phyloP scores from a whole-genome alignment of 2,329 filamentous ascomycete species.

The Penicillium olsonii region DNA sequence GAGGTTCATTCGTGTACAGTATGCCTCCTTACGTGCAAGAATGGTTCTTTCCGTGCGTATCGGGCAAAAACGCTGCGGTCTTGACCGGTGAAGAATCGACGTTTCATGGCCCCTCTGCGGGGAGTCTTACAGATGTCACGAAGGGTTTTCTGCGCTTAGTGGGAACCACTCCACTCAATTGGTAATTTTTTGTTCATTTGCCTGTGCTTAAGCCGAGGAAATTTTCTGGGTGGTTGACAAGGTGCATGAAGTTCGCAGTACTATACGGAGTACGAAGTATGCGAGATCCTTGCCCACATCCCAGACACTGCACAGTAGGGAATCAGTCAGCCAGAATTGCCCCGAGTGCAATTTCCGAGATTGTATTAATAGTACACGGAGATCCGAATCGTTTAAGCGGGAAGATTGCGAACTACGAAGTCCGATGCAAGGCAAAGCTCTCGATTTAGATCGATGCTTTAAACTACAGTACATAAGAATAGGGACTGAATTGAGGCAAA shows the following conservation, averaged over 20 bases:
- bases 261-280: too few relatives aligned
- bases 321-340: neutral
- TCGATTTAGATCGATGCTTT: constrained; percentile 1
- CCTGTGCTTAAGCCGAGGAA: constrained; percentile 21
- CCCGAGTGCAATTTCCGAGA: neutral
- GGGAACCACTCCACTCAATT: constrained; percentile 20
- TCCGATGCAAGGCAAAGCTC: neutral
- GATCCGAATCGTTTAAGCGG: neutral
- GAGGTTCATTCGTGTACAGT: too few relatives aligned
- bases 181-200: constrained; percentile 13
- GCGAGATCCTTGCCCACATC: neutral
- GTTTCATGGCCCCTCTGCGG: constrained; percentile 25
- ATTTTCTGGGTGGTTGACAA: constrained; percentile 25
- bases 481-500: too few relatives aligned
- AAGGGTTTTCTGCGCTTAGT: constrained; percentile 21
- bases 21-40: neutral
- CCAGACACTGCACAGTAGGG: neutral
- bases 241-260: constrained; percentile 16
- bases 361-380: neutral
- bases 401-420: neutral
- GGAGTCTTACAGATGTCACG: constrained; percentile 15
- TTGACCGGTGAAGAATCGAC: constrained; percentile 22
- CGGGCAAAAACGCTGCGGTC: constrained; percentile 1
- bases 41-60: constrained; percentile 5
- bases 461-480: too few relatives aligned